A percentile compares a stretch with the other conserved stretches of the same genome.
phyloP scores from a whole-genome alignment of 805 yeast species.

The Myxozyma monticola region DNA sequence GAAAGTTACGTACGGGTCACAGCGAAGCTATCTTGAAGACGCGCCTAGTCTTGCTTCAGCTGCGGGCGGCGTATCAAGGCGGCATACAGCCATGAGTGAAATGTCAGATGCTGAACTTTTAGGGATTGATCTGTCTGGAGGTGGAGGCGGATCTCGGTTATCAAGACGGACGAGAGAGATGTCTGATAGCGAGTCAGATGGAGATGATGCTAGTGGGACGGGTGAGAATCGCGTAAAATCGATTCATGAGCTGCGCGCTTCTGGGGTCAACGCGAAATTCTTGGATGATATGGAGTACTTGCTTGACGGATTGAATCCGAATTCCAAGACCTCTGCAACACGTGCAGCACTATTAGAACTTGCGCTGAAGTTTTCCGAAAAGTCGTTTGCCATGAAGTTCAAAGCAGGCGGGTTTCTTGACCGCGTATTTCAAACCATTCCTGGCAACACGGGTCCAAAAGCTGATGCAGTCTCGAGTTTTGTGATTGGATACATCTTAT shows the following conservation, averaged over 20 bases:
- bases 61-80: not conserved
- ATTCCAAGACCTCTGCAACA: constrained; percentile 4
- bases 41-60: not conserved
- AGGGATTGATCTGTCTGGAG: not conserved
- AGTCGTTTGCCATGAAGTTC: constrained; percentile 16
- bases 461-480: constrained; percentile 9
- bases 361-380: constrained; percentile 22
- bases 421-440: constrained; percentile 8
- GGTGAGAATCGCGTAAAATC: constrained; percentile 15
- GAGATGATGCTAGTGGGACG: not conserved
- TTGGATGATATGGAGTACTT: constrained; percentile 32
- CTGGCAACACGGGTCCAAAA: not conserved
- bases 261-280: constrained; percentile 30
- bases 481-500: constrained; percentile 17
- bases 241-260: constrained; percentile 31
- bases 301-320: constrained; percentile 24
- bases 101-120: constrained; percentile 15
- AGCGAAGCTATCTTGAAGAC: constrained; percentile 25
- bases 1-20: constrained; percentile 22
- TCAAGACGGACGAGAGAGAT: not conserved
- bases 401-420: constrained; percentile 20
- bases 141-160: not conserved
- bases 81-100: constrained; percentile 5
- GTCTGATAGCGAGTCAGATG: constrained; percentile 9
- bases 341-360: constrained; percentile 24